Conservation (phyloP, 441 rosid genomes). For the Bruguiera hainesii region DNA sequence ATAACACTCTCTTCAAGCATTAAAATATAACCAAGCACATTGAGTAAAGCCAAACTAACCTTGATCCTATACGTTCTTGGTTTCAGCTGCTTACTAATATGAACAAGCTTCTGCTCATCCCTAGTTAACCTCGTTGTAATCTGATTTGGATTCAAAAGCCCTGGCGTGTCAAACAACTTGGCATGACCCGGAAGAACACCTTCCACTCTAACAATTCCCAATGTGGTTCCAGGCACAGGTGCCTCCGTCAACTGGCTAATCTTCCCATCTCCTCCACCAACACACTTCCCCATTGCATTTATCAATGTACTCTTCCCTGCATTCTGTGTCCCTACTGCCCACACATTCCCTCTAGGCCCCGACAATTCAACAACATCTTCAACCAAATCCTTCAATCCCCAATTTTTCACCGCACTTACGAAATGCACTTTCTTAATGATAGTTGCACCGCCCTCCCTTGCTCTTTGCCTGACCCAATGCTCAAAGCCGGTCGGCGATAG, state of each 20-base stretch:
- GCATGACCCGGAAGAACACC: slow-evolving; percentile 81
- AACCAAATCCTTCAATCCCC: slow-evolving; percentile 78
- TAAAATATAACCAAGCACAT: not conserved
- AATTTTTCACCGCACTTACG: slow-evolving; percentile 75
- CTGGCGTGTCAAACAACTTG: slow-evolving; percentile 85
- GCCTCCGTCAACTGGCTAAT: slow-evolving; percentile 76
- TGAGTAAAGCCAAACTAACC: slow-evolving; percentile 39
- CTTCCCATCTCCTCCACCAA: slow-evolving; percentile 32
- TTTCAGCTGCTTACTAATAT: slow-evolving; percentile 68
- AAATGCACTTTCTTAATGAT: slow-evolving; percentile 74
- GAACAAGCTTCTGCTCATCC: slow-evolving; percentile 88
- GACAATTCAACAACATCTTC: slow-evolving; percentile 70
- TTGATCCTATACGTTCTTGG: slow-evolving; percentile 91
- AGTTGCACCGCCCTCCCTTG: slow-evolving; percentile 69
- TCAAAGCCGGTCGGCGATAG: slow-evolving; percentile 69
- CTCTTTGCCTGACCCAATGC: slow-evolving; percentile 84
- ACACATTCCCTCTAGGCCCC: slow-evolving; percentile 80
- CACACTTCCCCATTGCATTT: slow-evolving; percentile 65
- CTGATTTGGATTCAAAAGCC: slow-evolving; percentile 78
- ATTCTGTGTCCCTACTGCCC: slow-evolving; percentile 90
- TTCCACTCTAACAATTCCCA: slow-evolving; percentile 78
- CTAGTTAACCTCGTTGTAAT: slow-evolving; percentile 75
- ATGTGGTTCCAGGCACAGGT: slow-evolving; percentile 84
- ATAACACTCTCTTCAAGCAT: not conserved
- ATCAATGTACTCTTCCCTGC: slow-evolving; percentile 89